These are phyloP conservation scores for Blastobotrys aristatus DNA, from an alignment of 1,139 yeast genomes.

Conservation along the genomic window DNA sequence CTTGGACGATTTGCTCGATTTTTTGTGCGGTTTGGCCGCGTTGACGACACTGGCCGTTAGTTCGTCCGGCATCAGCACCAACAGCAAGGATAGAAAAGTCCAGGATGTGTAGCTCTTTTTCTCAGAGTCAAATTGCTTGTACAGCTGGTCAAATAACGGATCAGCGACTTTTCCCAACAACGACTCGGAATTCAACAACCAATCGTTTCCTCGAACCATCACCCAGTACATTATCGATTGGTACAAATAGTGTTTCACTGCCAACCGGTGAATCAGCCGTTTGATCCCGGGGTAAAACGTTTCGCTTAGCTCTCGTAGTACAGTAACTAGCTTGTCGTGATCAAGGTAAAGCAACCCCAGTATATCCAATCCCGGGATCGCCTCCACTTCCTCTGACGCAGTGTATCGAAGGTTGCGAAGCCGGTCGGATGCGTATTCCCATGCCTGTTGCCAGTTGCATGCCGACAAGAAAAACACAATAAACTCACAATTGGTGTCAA, in stretches of 20 bases:
- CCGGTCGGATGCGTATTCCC: constrained; percentile 16
- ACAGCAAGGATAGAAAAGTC: constrained; percentile 32
- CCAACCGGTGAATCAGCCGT: constrained; percentile 51
- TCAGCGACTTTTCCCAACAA: constrained; percentile 4
- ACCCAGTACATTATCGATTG: constrained; percentile 52
- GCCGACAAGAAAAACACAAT: constrained; percentile 50
- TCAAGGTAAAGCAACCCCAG: constrained; percentile 48
- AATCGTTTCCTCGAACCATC: constrained; percentile 51
- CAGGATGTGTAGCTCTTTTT: constrained; percentile 22
- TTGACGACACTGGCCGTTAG: too few relatives aligned
- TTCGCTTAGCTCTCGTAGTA: constrained; percentile 39
- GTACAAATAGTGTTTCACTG: constrained; percentile 48
- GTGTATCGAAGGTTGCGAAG: constrained; percentile 35
- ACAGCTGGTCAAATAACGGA: constrained; percentile 25
- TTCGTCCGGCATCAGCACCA: constrained; percentile 31
- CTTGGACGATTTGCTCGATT: constrained; percentile 2
- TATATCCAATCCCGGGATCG: constrained; percentile 48
- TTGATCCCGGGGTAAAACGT: constrained; percentile 41
- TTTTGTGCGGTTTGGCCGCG: not conserved
- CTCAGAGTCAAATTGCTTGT: constrained; percentile 20
- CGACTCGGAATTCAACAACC: constrained; percentile 22
- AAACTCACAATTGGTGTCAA: constrained; percentile 45
- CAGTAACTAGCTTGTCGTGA: constrained; percentile 36
- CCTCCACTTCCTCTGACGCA: constrained; percentile 21
- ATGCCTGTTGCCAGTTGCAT: constrained; percentile 46